Percentiles rank a stretch among this genome's conserved stretches.
phyloP scores from a whole-genome alignment of 495 filamentous ascomycete genomes.

The Cenococcum geophilum region DNA sequence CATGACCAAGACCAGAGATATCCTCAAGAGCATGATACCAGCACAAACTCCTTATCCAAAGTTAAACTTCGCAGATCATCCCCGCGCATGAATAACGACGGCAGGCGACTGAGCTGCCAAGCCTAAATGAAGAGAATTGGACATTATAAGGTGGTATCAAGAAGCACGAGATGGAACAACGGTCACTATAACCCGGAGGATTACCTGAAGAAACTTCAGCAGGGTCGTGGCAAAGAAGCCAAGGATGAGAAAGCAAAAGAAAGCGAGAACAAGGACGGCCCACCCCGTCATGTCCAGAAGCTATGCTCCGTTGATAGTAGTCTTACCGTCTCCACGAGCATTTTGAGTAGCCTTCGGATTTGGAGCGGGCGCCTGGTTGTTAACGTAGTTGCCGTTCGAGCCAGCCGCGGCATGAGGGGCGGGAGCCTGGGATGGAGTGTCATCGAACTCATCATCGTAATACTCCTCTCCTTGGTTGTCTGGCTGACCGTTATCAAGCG shows the following conservation, averaged over 20 bases:
- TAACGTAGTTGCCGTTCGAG: slow-evolving; percentile 19
- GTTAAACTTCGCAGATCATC: not conserved
- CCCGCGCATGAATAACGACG: not conserved
- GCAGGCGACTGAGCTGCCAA: not conserved
- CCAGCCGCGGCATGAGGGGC: slow-evolving; percentile 8
- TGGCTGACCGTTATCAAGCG: slow-evolving; percentile 13
- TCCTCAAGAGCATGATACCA: not conserved
- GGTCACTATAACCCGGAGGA: not conserved
- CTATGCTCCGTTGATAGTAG: slow-evolving; percentile 22
- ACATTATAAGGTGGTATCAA: not conserved
- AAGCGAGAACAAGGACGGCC: slow-evolving; percentile 29
- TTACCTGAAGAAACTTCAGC: not conserved
- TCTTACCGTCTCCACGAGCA: slow-evolving; percentile 14
- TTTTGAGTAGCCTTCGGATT: slow-evolving; percentile 8
- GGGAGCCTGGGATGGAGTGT: slow-evolving; percentile 12
- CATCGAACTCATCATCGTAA: slow-evolving; percentile 30
- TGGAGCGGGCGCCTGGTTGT: slow-evolving; percentile 13
- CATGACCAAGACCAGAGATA: not conserved
- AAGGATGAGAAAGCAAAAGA: slow-evolving; percentile 15
- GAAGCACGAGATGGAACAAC: not conserved
- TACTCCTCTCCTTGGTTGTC: slow-evolving; percentile 29
- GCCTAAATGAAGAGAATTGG: not conserved
- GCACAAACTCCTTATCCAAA: not conserved
- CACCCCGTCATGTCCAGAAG: slow-evolving; percentile 31
- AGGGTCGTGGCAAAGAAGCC: not conserved